Percentiles rank a stretch among this genome's conserved stretches.
Evolutionary conservation across 2,329 filamentous ascomycete genomes (phyloP).

Genomic region (Claviceps africana): DNA sequence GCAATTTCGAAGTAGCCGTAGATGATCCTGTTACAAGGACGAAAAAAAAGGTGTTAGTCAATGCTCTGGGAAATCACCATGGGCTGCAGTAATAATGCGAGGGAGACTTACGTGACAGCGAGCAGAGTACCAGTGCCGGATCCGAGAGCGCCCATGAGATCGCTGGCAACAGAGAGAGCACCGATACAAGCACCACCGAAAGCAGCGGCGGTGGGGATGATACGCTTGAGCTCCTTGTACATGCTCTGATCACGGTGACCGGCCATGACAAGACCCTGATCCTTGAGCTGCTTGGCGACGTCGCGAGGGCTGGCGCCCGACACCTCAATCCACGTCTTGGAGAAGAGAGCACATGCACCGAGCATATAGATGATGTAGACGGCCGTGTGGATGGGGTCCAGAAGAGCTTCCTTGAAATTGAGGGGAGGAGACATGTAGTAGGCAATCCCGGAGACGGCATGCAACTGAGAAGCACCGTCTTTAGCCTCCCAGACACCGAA

Average conservation of each 20-base stretch:
- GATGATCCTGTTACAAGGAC: constrained; percentile 58
- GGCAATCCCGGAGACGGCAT: constrained; percentile 81
- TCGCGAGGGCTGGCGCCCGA: constrained; percentile 95
- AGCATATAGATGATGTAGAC: constrained; percentile 98
- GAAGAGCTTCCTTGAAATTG: constrained; percentile 91
- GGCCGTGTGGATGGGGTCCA: constrained; percentile 92
- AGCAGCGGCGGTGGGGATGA: constrained; percentile 93
- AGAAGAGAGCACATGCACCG: constrained; percentile 92
- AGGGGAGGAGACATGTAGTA: constrained; percentile 99
- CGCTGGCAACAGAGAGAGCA: constrained; percentile 86
- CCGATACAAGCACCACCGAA: constrained; percentile 99
- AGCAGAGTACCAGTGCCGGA: constrained; percentile 95
- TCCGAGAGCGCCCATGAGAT: constrained; percentile 89
- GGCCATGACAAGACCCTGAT: constrained; percentile 98
- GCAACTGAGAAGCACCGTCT: constrained; percentile 90
- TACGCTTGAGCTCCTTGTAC: constrained; percentile 99
- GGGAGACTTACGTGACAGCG: constrained; percentile 81
- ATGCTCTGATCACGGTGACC: constrained; percentile 99
- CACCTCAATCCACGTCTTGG: constrained; percentile 99
- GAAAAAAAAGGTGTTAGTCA: not conserved
- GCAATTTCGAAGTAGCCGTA: constrained; percentile 99
- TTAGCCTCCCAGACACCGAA: constrained; percentile 97
- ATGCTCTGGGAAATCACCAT: too few relatives aligned
- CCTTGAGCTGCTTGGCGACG: constrained; percentile 99
- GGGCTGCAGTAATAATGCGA: not conserved